Percentiles rank a stretch among this genome's conserved stretches.
phyloP scores from a whole-genome alignment of 1,284 basidiomycete genomes.

The Amylostereum areolatum region DNA sequence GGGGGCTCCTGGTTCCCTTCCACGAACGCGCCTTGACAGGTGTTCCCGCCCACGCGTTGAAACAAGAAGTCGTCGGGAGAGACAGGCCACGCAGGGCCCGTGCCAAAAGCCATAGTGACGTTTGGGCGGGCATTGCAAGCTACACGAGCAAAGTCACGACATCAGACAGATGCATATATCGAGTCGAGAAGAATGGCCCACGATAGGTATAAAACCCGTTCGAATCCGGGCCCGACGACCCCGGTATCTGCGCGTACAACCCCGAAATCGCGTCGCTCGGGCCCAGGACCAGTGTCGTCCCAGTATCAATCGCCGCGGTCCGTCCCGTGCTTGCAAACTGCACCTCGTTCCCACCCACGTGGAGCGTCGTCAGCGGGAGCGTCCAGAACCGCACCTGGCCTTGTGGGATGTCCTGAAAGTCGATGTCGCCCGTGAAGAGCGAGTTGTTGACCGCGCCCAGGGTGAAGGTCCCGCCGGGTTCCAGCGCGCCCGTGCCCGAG shows the following conservation, averaged over 20 bases:
- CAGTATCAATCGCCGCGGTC: conserved; percentile 73
- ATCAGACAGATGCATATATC: conserved; percentile 5
- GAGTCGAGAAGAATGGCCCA: conserved; percentile 25
- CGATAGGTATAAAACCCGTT: conserved; percentile 75
- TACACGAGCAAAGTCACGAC: conserved; percentile 20
- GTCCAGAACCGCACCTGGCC: conserved; percentile 59
- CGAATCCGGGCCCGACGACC: conserved; percentile 52
- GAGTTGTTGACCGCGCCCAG: conserved; percentile 66
- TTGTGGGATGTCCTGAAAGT: conserved; percentile 46
- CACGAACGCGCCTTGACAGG: conserved; percentile 87
- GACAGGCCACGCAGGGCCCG: conserved; percentile 65
- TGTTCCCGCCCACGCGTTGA: conserved; percentile 33
- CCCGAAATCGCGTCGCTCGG: conserved; percentile 54
- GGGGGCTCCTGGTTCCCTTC: conserved; percentile 57
- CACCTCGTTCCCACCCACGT: conserved; percentile 50
- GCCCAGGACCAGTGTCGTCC: conserved; percentile 88
- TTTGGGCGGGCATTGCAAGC: conserved; percentile 70
- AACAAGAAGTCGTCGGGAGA: conserved; percentile 77
- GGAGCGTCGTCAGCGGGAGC: conserved; percentile 45
- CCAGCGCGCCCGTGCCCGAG: conserved; percentile 36
- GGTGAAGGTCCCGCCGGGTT: conserved; percentile 74
- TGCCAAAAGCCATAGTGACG: conserved; percentile 71
- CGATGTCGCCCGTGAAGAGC: conserved; percentile 72
- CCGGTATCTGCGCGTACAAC: conserved; percentile 75
- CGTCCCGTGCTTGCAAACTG: conserved; percentile 37